Base-by-base conservation (phyloP, 805 yeast genomes). In the Candida ulmi region DNA sequence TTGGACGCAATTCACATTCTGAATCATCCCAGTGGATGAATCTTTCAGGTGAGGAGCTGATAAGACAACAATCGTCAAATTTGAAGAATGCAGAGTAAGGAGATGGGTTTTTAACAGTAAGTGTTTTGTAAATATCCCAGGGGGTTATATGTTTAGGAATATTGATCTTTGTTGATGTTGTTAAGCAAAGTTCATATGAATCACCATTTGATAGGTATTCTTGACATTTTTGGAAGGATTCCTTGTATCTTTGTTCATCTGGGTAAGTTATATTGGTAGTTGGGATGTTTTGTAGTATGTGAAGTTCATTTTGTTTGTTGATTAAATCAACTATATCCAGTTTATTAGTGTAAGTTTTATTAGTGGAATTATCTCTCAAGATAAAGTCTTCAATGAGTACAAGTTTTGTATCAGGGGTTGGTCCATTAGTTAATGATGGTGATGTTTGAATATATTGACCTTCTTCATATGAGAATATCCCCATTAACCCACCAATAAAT, bases 31-130 rank as follows among this genome's bases (percentile, higher is more conserved):
- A 95, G 3, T 81, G 73, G 37, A 95, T 57, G 54, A 93, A 95
- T 46, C 99, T 68, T 59, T 93, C 99, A 0, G 99, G 99, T 0
- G 98, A 91, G 0, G 96, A 83, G 2, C 96, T 87, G 3, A 91
- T 68, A 25, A 93, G 63, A 5, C 61, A 41, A 23, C 59, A 49
- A 21, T 74, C 73, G 44, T 80, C 83, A 51, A 91, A 84, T 36
- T 78, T 71, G 68, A 93, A 68, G 55, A 65, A 93, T 39, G 93
- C 80, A 3, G 96, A 80, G 57, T 85, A 91, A 2, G 99, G 99
- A 0, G 98, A 86, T 3, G 99, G 98, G 55, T 95, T 93, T 40
- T 71, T 73, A 12, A 62, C 52, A 0, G 86, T 77, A 39, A 93
- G 65, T 1, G 78, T 72, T 54, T 84, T 82, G 64, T 88, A 93